Conservation (phyloP, 2,329 filamentous ascomycete species). For the Zasmidium cellare region DNA sequence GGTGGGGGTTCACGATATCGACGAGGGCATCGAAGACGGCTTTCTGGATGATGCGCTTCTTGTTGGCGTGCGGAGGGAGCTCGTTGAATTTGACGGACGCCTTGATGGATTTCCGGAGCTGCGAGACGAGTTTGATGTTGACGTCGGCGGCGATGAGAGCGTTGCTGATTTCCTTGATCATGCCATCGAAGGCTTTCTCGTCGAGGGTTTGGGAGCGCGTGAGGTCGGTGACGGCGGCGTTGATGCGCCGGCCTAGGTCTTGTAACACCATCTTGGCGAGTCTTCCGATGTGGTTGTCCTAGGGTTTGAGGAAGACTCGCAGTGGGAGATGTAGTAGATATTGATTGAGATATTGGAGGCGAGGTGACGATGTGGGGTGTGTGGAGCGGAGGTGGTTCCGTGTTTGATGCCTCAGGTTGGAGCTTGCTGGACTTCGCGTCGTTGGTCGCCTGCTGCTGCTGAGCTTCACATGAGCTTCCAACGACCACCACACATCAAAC, state of each 20-base stretch:
- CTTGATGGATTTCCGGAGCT: constrained; percentile 91
- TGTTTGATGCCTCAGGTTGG: neutral
- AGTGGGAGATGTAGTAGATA: neutral
- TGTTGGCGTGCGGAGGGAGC: constrained; percentile 86
- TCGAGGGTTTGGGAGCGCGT: constrained; percentile 91
- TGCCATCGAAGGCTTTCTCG: constrained; percentile 96
- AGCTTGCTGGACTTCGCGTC: neutral
- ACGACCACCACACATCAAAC: constrained; percentile 3
- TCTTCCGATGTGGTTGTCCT: neutral
- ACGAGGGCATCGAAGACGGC: constrained; percentile 97
- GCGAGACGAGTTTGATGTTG: constrained; percentile 89
- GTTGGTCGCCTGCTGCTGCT: neutral
- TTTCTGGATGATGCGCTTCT: constrained; percentile 97
- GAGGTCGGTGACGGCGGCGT: constrained; percentile 90
- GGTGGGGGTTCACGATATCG: constrained; percentile 90
- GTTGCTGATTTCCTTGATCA: constrained; percentile 97
- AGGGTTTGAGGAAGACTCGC: neutral
- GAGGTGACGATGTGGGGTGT: neutral
- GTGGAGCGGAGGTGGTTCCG: neutral
- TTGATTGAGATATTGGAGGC: constrained; percentile 1
- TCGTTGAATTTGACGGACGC: constrained; percentile 91
- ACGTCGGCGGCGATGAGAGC: constrained; percentile 96
- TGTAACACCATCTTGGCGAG: constrained; percentile 81
- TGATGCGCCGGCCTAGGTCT: constrained; percentile 98
- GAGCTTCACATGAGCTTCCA: constrained; percentile 1